Evolutionary conservation across 2,329 filamentous ascomycete genomes (phyloP), one percentile per base, ranked within the genome.

Genomic region (Chrysosporium keratinophilum): DNA sequence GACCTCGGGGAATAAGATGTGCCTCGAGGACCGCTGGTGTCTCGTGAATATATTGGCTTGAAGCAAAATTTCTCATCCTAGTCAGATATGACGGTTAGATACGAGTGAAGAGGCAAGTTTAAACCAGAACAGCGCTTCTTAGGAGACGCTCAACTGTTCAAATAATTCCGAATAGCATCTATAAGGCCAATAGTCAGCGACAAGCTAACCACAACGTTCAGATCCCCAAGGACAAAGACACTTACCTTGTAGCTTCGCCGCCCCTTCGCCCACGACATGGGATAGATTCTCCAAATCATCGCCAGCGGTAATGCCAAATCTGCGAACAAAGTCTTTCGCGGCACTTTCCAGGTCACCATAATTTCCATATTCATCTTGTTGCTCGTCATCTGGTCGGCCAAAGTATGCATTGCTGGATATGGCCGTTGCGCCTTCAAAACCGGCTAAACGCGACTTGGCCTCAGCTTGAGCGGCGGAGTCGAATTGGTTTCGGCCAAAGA

Each of bases 351-450:
- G 75, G 64, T 96, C 90, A 45, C 90, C 89, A 60, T 95, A 96
- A 44, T 80, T 76, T 20, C 68, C 69, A 35, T 67, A 64, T 42
- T 88, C 88, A 58, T 90, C 87, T 1, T 71, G 67, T 54, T 76
- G 76, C 61, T 94, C 87, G 20, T 90, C 86, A 66, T 98, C 93
- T 1, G 88, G 85, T 50, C 91, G 85, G 57, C 93, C 93, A 69
- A 98, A 98, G 78, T 97, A 98, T 53, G 88, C 88, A 70, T 97
- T 98, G 55, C 88, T 95, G 5, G 90, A 96, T 69, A 98, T 98
- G 60, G 89, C 76, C 1, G 83, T 84, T 10, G 93, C 90, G 43
- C 93, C 89, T 71, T 97, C 91, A 66, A 98, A 98, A 45, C 89
- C 87, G 74, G 88, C 84, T 52, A 98, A 79, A 40, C 93, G 82